Evolutionary conservation across 2,329 filamentous ascomycete genomes (phyloP).

Genomic region (Hypoxylon sp.): DNA sequence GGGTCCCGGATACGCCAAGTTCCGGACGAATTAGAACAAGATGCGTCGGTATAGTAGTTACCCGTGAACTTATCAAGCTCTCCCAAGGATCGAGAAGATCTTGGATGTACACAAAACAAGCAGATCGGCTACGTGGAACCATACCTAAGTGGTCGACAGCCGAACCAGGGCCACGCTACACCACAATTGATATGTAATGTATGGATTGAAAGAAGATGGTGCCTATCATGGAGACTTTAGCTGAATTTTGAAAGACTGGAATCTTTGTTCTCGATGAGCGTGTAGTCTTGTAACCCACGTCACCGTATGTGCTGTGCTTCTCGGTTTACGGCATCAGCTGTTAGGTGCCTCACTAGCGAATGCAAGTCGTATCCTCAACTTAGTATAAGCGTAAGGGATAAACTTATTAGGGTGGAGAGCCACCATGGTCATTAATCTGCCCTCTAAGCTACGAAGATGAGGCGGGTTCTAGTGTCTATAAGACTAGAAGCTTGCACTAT

Average conservation of each 20-base stretch:
- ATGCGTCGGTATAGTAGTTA: neutral
- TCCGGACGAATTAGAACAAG: constrained; percentile 26
- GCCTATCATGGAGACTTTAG: neutral
- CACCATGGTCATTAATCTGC: neutral
- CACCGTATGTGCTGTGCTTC: neutral
- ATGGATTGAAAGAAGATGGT: neutral
- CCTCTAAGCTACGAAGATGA: neutral
- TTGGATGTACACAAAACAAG: neutral
- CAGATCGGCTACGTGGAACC: neutral
- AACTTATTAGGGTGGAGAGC: neutral
- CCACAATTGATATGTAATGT: neutral
- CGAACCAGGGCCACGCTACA: neutral
- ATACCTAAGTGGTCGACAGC: too few species aligned
- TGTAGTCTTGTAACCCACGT: neutral
- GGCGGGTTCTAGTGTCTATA: too few species aligned
- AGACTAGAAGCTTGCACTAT: too few species aligned
- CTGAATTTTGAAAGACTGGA: neutral
- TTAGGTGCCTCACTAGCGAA: neutral
- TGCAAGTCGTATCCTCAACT: neutral
- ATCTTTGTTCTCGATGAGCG: neutral
- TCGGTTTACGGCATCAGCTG: neutral
- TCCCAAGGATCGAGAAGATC: neutral
- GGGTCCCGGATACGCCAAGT: constrained; percentile 31
- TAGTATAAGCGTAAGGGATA: neutral
- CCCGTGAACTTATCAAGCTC: neutral